A percentile compares a stretch with the other conserved stretches of the same genome.
Conservation (phyloP, 202 grass and related monocot species). For the Musa balbisiana region DNA sequence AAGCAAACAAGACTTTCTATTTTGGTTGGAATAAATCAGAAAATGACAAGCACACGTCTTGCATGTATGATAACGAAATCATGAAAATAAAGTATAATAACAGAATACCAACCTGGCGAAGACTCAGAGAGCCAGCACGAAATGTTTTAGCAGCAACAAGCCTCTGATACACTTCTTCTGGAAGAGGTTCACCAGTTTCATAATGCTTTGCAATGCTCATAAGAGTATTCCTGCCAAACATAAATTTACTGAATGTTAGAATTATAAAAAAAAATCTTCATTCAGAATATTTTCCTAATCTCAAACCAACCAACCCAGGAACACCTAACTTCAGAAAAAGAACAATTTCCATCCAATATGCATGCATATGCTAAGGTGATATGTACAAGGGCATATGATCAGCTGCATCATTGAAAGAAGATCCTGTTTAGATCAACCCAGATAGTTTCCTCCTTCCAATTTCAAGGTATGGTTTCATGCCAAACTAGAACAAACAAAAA, state of each 20-base stretch:
- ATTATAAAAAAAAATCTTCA: not conserved
- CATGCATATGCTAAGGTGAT: not conserved
- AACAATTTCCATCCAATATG: not conserved
- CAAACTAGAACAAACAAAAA: not conserved
- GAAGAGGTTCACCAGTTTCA: conserved; percentile 82
- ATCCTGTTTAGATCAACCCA: not conserved
- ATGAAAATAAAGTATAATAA: conserved; percentile 4
- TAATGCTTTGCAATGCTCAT: conserved; percentile 95
- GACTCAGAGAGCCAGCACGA: conserved; percentile 84
- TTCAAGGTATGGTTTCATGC: not conserved
- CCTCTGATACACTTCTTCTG: conserved; percentile 82
- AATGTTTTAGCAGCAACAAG: conserved; percentile 97
- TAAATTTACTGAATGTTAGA: conserved; percentile 8
- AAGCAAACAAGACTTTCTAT: too few species aligned
- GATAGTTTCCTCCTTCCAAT: not conserved
- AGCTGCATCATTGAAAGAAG: not conserved
- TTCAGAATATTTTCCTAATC: not conserved
- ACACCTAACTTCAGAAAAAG: not conserved
- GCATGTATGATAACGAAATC: not conserved
- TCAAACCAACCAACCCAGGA: not conserved
- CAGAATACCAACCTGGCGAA: conserved; percentile 53
- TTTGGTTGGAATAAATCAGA: too few species aligned
- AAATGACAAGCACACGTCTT: not conserved
- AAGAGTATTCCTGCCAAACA: conserved; percentile 71
- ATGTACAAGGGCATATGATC: not conserved